These are phyloP conservation scores for Pezicula radicicola DNA, from an alignment of 2,329 filamentous ascomycete species.

Conservation along the genomic window DNA sequence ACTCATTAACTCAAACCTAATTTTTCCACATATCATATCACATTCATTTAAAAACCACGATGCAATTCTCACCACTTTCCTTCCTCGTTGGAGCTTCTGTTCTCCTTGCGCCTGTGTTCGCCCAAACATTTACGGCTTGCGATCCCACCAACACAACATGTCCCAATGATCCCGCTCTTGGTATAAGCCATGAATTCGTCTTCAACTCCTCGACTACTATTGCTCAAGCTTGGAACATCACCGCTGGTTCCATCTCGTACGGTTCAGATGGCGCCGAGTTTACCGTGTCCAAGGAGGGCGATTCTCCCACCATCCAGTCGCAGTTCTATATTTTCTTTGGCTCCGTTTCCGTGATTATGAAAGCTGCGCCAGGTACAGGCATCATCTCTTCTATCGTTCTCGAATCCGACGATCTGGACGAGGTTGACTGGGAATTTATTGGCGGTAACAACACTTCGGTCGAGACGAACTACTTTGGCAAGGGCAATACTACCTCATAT, in stretches of 20 bases:
- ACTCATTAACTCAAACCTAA: constrained; percentile 3
- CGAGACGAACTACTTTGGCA: constrained; percentile 75
- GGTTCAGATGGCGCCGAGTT: constrained; percentile 65
- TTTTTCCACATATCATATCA: not conserved
- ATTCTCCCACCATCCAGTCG: constrained; percentile 76
- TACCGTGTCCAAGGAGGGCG: constrained; percentile 64
- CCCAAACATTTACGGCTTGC: constrained; percentile 76
- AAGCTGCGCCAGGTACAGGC: constrained; percentile 70
- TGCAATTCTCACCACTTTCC: constrained; percentile 18
- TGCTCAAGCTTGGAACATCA: constrained; percentile 63
- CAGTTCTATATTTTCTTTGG: constrained; percentile 88
- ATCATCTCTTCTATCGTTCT: constrained; percentile 82
- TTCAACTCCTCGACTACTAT: constrained; percentile 58
- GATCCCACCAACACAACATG: constrained; percentile 72
- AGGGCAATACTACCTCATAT: constrained; percentile 69
- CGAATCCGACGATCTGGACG: constrained; percentile 79
- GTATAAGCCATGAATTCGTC: constrained; percentile 56
- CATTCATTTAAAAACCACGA: constrained; percentile 9
- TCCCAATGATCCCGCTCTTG: constrained; percentile 68
- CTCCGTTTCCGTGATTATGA: constrained; percentile 73
- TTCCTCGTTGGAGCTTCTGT: constrained; percentile 14
- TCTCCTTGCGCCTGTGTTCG: constrained; percentile 44
- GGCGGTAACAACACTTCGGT: constrained; percentile 62
- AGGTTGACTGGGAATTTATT: constrained; percentile 84
- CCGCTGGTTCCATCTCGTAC: constrained; percentile 63